Evolutionary conservation across 345 rosid species (phyloP).

Genomic region (Aethionema arabicum): DNA sequence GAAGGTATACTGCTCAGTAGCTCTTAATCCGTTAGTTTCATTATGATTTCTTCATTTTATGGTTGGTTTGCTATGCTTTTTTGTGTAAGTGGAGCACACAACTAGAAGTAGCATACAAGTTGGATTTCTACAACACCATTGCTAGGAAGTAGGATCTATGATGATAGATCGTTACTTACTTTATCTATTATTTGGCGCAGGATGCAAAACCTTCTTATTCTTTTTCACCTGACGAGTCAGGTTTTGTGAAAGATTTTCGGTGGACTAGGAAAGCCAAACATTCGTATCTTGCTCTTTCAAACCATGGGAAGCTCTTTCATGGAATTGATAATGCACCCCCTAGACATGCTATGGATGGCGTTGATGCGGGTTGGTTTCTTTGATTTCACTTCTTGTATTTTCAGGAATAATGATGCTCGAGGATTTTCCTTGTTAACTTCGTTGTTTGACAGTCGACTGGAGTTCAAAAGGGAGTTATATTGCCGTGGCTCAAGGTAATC

Average conservation of each 20-base stretch:
- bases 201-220: slow-evolving; percentile 51
- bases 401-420: background rate
- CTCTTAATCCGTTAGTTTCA: slow-evolving; percentile 1
- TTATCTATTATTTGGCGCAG: slow-evolving; percentile 41
- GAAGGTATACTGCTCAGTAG: slow-evolving; percentile 42
- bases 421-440: slow-evolving; percentile 15
- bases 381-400: slow-evolving; percentile 13
- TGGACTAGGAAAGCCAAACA: slow-evolving; percentile 62
- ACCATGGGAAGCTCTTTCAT: slow-evolving; percentile 53
- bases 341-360: slow-evolving; percentile 54
- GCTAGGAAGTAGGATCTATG: slow-evolving; percentile 20
- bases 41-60: background rate
- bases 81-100: background rate
- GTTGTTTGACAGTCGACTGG: slow-evolving; percentile 56
- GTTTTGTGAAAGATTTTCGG: slow-evolving; percentile 61
- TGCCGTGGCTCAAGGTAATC: slow-evolving; percentile 61
- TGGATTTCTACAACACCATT: slow-evolving; percentile 11
- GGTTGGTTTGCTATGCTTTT: background rate
- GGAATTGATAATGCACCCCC: slow-evolving; percentile 53
- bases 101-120: slow-evolving; percentile 17
- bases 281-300: slow-evolving; percentile 67
- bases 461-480: slow-evolving; percentile 66
- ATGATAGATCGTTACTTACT: slow-evolving; percentile 14
- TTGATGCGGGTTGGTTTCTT: slow-evolving; percentile 73
- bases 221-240: slow-evolving; percentile 49